Conservation (phyloP, 1,139 yeast species). For the Wickerhamomyces sp. region DNA sequence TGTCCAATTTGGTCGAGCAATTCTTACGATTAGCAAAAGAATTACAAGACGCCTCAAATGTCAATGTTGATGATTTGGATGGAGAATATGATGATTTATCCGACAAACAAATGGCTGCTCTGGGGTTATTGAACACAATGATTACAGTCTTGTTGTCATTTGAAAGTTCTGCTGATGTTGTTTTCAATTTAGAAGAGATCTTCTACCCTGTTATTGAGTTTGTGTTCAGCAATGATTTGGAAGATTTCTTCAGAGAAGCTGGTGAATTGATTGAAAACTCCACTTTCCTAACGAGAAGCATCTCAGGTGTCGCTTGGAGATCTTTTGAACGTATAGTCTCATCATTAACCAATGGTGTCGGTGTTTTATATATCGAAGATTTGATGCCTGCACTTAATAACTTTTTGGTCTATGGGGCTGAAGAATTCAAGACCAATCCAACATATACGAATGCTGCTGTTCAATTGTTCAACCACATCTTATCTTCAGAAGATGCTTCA, state of each 20-base stretch:
- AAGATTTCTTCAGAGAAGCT: slow-evolving; percentile 77
- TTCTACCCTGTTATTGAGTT: slow-evolving; percentile 68
- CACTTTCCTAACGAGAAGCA: slow-evolving; percentile 64
- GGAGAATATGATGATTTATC: slow-evolving; percentile 46
- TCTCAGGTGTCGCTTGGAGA: slow-evolving; percentile 77
- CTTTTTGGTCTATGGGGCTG: slow-evolving; percentile 66
- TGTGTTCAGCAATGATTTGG: slow-evolving; percentile 59
- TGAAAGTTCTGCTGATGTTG: slow-evolving; percentile 71
- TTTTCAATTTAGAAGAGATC: slow-evolving; percentile 64
- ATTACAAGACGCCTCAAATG: slow-evolving; percentile 54
- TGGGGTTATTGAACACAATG: slow-evolving; percentile 83
- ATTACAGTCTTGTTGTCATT: slow-evolving; percentile 82
- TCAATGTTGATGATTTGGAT: slow-evolving; percentile 43
- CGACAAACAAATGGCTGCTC: slow-evolving; percentile 84
- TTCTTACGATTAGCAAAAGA: slow-evolving; percentile 71
- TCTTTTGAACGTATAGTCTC: slow-evolving; percentile 52
- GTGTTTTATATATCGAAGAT: slow-evolving; percentile 64
- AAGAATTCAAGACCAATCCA: slow-evolving; percentile 25
- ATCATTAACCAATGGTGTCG: slow-evolving; percentile 50
- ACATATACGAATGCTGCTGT: slow-evolving; percentile 30
- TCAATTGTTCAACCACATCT: slow-evolving; percentile 32
- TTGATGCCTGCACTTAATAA: slow-evolving; percentile 71
- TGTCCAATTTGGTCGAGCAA: slow-evolving; percentile 75
- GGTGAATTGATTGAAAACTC: slow-evolving; percentile 85
- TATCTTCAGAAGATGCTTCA: slow-evolving; percentile 24